phyloP scores from a whole-genome alignment of 305 asterid species.

The Coffea humblotiana region DNA sequence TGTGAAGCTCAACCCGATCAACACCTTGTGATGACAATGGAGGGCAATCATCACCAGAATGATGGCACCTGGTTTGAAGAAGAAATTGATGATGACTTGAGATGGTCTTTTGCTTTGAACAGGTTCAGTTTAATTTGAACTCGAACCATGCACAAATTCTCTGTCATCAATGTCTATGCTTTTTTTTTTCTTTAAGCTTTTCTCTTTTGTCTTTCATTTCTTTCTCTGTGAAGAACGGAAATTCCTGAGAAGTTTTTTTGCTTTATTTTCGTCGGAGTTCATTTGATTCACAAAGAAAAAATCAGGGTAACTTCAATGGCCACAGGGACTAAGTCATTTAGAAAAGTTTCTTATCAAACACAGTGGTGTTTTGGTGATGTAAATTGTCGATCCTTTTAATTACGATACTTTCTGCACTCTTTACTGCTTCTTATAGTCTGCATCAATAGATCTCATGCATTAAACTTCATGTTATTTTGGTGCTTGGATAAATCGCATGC shows the following conservation, averaged over 20 bases:
- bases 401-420: too few species aligned
- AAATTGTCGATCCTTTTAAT: too few species aligned
- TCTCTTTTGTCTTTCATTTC: background rate
- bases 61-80: slow-evolving; percentile 85
- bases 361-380: too few species aligned
- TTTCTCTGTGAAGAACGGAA: background rate
- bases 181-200: background rate
- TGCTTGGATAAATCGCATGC: too few species aligned
- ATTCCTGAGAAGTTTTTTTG: background rate
- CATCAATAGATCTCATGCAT: too few species aligned
- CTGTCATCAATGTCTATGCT: background rate
- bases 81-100: slow-evolving; percentile 82
- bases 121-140: slow-evolving; percentile 34
- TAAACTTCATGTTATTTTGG: too few species aligned
- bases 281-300: background rate
- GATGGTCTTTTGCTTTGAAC: slow-evolving; percentile 94
- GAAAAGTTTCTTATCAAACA: too few species aligned
- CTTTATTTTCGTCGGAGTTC: background rate
- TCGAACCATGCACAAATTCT: background rate
- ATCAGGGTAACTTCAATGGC: background rate
- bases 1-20: slow-evolving; percentile 35
- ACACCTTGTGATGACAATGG: slow-evolving; percentile 19
- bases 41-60: slow-evolving; percentile 26
- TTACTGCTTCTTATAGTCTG: too few species aligned
- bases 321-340: background rate